These are phyloP conservation scores for Tricholoma furcatifolium DNA, from an alignment of 768 basidiomycete species.

Conservation along the genomic window DNA sequence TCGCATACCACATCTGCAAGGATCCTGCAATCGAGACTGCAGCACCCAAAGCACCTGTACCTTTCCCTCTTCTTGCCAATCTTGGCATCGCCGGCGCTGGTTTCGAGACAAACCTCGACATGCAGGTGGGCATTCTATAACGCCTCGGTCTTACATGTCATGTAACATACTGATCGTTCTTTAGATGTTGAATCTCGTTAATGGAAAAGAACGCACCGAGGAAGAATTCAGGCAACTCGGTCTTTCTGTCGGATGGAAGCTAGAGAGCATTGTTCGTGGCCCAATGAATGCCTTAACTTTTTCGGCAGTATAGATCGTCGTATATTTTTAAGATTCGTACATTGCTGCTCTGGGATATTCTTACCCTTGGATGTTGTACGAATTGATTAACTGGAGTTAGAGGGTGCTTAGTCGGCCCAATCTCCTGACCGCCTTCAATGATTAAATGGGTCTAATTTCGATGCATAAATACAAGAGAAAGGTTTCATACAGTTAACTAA, in stretches of 20 bases:
- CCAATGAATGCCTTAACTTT: slow-evolving; percentile 9
- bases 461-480: too few species aligned
- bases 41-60: slow-evolving; percentile 12
- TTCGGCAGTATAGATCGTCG: slow-evolving; percentile 4
- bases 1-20: slow-evolving; percentile 18
- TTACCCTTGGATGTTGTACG: too few species aligned
- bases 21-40: slow-evolving; percentile 1
- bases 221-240: slow-evolving; percentile 23
- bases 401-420: too few species aligned
- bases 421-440: not conserved
- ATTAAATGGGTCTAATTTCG: too few species aligned
- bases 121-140: too few species aligned
- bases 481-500: too few species aligned
- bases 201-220: slow-evolving; percentile 30
- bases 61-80: slow-evolving; percentile 26
- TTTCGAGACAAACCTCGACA: slow-evolving; percentile 20
- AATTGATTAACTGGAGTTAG: too few species aligned
- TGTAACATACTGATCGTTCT: too few species aligned
- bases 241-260: slow-evolving; percentile 26
- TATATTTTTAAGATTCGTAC: too few species aligned
- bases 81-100: slow-evolving; percentile 20
- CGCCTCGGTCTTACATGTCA: too few species aligned
- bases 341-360: too few species aligned
- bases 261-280: slow-evolving; percentile 7
- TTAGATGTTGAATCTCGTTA: slow-evolving; percentile 29